Evolutionary conservation across 179 eudicot genomes (phyloP), one percentile per base, ranked within the genome.

Genomic region (Spergularia azorica): DNA sequence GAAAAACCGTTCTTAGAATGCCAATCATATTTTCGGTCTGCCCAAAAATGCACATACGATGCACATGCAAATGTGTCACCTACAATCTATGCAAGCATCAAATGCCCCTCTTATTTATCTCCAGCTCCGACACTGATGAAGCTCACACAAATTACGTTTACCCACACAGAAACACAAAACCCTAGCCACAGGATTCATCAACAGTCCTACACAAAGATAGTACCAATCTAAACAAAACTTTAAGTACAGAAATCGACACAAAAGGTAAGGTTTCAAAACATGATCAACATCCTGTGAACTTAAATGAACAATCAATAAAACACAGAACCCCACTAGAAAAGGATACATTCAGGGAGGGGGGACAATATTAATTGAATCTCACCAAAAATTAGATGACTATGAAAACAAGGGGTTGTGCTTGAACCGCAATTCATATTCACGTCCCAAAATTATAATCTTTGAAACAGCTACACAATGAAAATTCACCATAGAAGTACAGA

Each of bases 401-500:
- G 10, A 9, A 20, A 62, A 41, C 48, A 26, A 15, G 50, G 8
- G 16, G 0, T 41, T 48, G n/a, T 16, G 36, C 17, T 6, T 9
- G 56, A 48, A 67, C 71, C 56, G 9, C 21, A 41, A 13, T 11
- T 46, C 71, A n/a, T 67, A 67, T 67, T 46, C 57, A 67, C 9
- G 21, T 20, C 69, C 71, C 32, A 67, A 67, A 43, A 18, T 7
- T 67, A 67, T 67, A 32, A 66, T 26, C 71, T 43, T 67, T 63
- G 2, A 4, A 14, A 36, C 48, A 36, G 43, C 67, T 32, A 38
- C 1, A 63, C 5, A 63, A 63, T 63, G 46, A 63, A 63, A 43
- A 36, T 36, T 38, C 43, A 63, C 15, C 67, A 32, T 63, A 36
- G 46, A 36, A 32, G 4, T 63, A 63, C 17, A 32, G 0, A 16